Percentiles rank a stretch among this genome's conserved stretches.
Conservation (phyloP, 805 yeast species). For the Kuraishia molischiana region DNA sequence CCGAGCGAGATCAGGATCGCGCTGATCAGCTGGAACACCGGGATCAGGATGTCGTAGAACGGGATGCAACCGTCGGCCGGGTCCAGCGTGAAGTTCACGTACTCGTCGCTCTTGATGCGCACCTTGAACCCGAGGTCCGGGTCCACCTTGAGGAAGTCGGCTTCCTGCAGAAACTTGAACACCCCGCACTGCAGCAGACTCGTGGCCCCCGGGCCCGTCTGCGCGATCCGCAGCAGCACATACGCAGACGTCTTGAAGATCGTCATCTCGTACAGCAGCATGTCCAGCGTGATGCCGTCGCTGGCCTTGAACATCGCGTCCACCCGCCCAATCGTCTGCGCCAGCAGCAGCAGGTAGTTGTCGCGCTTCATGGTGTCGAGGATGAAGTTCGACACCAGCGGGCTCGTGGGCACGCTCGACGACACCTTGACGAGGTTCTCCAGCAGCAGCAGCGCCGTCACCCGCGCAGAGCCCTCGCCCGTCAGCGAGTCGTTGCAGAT, state of each 20-base stretch:
- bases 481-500: constrained; percentile 71
- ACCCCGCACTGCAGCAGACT: constrained; percentile 67
- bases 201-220: constrained; percentile 68
- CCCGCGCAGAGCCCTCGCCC: constrained; percentile 68
- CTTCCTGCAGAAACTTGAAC: constrained; percentile 48
- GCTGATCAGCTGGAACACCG: constrained; percentile 62
- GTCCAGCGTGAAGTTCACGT: constrained; percentile 1
- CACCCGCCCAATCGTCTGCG: constrained; percentile 57
- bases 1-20: constrained; percentile 70
- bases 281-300: constrained; percentile 34
- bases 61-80: constrained; percentile 25
- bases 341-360: constrained; percentile 55
- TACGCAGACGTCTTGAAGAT: constrained; percentile 65
- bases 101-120: constrained; percentile 24
- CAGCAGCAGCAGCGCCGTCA: constrained; percentile 66
- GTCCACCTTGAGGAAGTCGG: constrained; percentile 53
- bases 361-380: constrained; percentile 51
- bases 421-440: constrained; percentile 30
- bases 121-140: constrained; percentile 70
- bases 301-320: constrained; percentile 43
- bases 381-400: constrained; percentile 42
- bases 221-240: constrained; percentile 65
- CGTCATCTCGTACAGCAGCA: constrained; percentile 62
- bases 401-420: constrained; percentile 46
- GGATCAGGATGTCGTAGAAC: constrained; percentile 58